phyloP scores from a whole-genome alignment of 768 basidiomycete genomes.

The Calvatia gigantea region DNA sequence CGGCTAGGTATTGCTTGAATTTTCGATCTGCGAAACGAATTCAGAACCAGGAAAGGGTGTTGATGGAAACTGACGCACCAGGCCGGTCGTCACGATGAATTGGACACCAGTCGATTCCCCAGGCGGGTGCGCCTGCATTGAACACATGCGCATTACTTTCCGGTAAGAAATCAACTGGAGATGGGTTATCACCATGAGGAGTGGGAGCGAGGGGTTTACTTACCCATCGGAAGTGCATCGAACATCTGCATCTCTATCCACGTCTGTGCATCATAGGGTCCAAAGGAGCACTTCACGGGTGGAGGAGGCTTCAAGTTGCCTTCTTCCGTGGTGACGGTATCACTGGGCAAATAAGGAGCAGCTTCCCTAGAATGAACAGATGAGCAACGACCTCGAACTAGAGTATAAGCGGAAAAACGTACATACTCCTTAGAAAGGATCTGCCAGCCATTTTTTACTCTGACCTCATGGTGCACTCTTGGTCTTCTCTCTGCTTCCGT shows the following conservation, averaged over 20 bases:
- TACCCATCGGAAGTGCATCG: constrained; percentile 56
- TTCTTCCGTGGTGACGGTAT: constrained; percentile 45
- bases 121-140: constrained; percentile 86
- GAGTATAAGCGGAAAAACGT: constrained; percentile 13
- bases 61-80: constrained; percentile 33
- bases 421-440: constrained; percentile 48
- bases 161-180: constrained; percentile 55
- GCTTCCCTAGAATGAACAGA: constrained; percentile 43
- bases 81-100: constrained; percentile 54
- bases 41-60: not conserved
- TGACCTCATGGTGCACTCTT: constrained; percentile 47
- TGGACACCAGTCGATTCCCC: constrained; percentile 94
- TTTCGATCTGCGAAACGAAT: constrained; percentile 36
- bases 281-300: constrained; percentile 59
- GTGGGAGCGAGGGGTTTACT: constrained; percentile 17
- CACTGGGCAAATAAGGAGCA: constrained; percentile 55
- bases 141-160: constrained; percentile 67
- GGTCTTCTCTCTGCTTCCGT: constrained; percentile 55
- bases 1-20: constrained; percentile 78
- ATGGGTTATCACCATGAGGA: constrained; percentile 3
- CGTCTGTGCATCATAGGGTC: constrained; percentile 55
- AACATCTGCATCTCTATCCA: constrained; percentile 50
- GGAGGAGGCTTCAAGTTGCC: constrained; percentile 50
- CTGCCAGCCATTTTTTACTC: constrained; percentile 41
- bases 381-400: constrained; percentile 9